Evolutionary conservation across 139 green algal species (phyloP), one percentile per base, ranked within the genome.

Genomic region (Yamagishiella unicocca): DNA sequence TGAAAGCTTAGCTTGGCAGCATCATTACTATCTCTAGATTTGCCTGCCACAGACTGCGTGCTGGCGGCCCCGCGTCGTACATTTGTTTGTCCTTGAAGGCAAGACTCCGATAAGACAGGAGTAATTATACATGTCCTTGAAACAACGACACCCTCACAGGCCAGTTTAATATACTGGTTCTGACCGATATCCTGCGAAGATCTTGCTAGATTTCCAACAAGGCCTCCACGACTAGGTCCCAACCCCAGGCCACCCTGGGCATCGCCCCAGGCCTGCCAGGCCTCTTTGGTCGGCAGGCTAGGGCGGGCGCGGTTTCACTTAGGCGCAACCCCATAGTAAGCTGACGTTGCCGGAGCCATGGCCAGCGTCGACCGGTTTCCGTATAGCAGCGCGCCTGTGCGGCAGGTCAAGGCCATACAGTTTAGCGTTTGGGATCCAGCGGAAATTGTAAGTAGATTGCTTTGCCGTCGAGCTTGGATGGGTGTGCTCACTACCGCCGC

Each of bases 371-470:
- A 98, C 71, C 78, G 94, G 40, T 98, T 98, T 83, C 89, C 93
- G 24, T 94, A 93, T 89, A 96, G 90, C 21, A 90, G 77, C 58
- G 95, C 94, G 27, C 92, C 95, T 37, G 87, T 98, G 46, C 96
- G 95, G 88, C 95, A 94, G 50, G 95, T 99, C 14, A 96, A 97
- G 84, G 84, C 87, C 9, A 90, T 99, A 37, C 98, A 99, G 93
- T 99, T 99, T 88, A 95, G 96, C 76, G 90, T 99, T 3, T 94
- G 99, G 83, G 95, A 98, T 73, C 97, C 98, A 24, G 98, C 99
- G 85, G 98, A 99, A 89, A 96, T 99, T 82, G 97, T 99, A 77
- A 94, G 97, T 94, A 17, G 31, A 14, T 6, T 4, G 73, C 9
- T 64, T 64, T 38, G 73, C 12, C 1, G 0, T 0, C 74, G 27